Evolutionary conservation across 2,329 filamentous ascomycete species (phyloP), one percentile per base, ranked within the genome.

Genomic region (Stagonosporopsis chrysanthemi): DNA sequence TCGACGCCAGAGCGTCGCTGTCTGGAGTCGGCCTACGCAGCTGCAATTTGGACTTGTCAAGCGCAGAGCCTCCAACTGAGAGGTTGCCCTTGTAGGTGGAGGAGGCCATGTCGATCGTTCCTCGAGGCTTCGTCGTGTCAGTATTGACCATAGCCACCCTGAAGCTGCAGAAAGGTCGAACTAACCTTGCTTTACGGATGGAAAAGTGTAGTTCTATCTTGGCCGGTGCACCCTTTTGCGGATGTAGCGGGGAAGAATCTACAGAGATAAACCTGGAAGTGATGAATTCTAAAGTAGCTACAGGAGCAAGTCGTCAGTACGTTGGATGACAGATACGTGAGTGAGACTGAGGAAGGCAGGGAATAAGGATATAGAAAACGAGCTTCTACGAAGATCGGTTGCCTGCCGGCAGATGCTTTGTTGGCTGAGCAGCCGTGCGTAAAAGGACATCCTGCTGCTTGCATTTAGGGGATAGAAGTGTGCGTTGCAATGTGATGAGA

Each of bases 1-100:
- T 97, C 65, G 94, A 98, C 49, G 90, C 92, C 58, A 98, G 81
- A 48, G 91, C 94, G 74, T 98, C 94, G 3, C 93, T 97, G 73
- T 98, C 95, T 22, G 94, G 94, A 1, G 94, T 97, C 7, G 92
- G 92, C 51, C 90, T 90, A 67, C 93, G 87, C 53, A 88, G 84
- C 52, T 81, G 80, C 31, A 81, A 75, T 69, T 90, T 90, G 46
- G 89, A 82, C 75, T 92, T 95, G 47, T 94, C 91, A 14, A 71
- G 66, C 1, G 67, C 63, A n/a, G 68, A 63, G 15, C 68, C 67
- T 33, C 66, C 64, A 40, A 71, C 69, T 7, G 73, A 63, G 38
- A 75, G 52, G 35, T 64, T 64, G 52, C 66, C 63, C 54, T 74
- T 75, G 56, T 67, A 74, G 11, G 60, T 46, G 19, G 61, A 64